Base-by-base conservation (phyloP, 805 yeast genomes). In the Schwanniomyces vanrijiae region DNA sequence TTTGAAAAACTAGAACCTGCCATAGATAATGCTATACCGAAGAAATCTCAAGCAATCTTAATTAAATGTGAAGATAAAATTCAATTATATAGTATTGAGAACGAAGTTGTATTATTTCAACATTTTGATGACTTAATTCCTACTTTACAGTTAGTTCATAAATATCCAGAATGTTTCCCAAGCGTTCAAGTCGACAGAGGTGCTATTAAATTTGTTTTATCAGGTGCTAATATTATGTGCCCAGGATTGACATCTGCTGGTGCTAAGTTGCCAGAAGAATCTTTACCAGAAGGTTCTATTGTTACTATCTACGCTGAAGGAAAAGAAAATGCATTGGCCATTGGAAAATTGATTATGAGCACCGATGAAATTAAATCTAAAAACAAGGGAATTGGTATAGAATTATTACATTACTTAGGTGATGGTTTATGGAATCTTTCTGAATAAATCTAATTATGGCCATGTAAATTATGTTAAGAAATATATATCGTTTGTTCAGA, bases 211-310 rank as follows among this genome's bases (percentile, higher is more conserved):
- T 91, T 91, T 61, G 94, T 91, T 21, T 71, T 91, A n/a, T 86
- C 96, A 3, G 98, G 97, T 47, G 97, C 97, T 24, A 91, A 91
- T 61, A 88, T 91, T 60, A 91, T 91, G 98, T 91, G 97, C 68
- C 96, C 96, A 3, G 97, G 97, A 16, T 76, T 90, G 53, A 90
- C 96, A 0, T 83, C 94, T 16, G 77, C 85, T 2, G 96, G 97
- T 37, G 97, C 96, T 18, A 68, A 70, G 45, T 72, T 90, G 50
- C 96, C 97, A 18, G 91, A 84, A 20, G 84, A 84, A 25, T 81
- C 84, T 33, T 62, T 82, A 48, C 83, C 79, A 37, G 75, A 81
- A 55, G 95, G 78, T 45, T 74, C 84, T n/a, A 77, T 88, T 24
- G 96, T 91, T 40, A 78, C 87, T 7, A 80, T 92, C 21, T 86